A percentile compares a stretch with the other conserved stretches of the same genome.
These are phyloP conservation scores for Phytopythium delawarense DNA, from an alignment of 352 stramenopile genomes.

Conservation along the genomic window DNA sequence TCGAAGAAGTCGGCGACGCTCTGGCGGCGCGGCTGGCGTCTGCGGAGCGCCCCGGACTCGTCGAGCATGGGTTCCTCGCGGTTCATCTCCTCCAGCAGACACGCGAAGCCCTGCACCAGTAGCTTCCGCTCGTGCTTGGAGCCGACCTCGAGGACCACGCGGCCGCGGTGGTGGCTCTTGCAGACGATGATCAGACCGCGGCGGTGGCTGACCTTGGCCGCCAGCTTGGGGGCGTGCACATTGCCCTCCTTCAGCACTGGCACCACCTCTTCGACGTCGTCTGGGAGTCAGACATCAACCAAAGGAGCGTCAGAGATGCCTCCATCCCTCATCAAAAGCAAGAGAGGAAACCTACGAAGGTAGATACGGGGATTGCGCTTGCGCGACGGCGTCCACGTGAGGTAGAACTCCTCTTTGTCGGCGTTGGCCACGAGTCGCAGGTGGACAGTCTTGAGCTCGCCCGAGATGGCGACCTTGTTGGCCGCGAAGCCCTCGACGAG, in stretches of 20 bases:
- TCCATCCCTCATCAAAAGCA: background rate
- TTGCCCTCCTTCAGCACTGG: slow-evolving; percentile 50
- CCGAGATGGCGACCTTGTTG: slow-evolving; percentile 68
- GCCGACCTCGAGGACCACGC: slow-evolving; percentile 53
- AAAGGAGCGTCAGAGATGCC: background rate
- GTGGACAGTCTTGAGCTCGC: slow-evolving; percentile 59
- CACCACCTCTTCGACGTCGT: slow-evolving; percentile 58
- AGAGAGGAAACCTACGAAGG: slow-evolving; percentile 32
- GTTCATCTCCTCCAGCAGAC: slow-evolving; percentile 47
- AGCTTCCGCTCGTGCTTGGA: slow-evolving; percentile 60
- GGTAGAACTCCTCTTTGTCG: slow-evolving; percentile 47
- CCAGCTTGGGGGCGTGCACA: slow-evolving; percentile 34
- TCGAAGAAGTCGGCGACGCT: slow-evolving; percentile 58
- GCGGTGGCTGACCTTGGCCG: slow-evolving; percentile 61
- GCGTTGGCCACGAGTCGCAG: slow-evolving; percentile 45
- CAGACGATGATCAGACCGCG: slow-evolving; percentile 62
- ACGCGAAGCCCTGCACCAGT: slow-evolving; percentile 51
- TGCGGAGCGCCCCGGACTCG: slow-evolving; percentile 36
- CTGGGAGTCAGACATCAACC: slow-evolving; percentile 20
- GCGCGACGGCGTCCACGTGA: slow-evolving; percentile 69
- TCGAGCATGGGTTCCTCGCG: slow-evolving; percentile 38
- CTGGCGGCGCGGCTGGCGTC: slow-evolving; percentile 34
- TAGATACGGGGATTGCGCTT: slow-evolving; percentile 62
- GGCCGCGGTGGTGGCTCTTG: slow-evolving; percentile 58
- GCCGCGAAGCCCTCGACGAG: slow-evolving; percentile 50